Base-by-base conservation (phyloP, 495 filamentous ascomycete species). In the Tuber microsphaerosporum region DNA sequence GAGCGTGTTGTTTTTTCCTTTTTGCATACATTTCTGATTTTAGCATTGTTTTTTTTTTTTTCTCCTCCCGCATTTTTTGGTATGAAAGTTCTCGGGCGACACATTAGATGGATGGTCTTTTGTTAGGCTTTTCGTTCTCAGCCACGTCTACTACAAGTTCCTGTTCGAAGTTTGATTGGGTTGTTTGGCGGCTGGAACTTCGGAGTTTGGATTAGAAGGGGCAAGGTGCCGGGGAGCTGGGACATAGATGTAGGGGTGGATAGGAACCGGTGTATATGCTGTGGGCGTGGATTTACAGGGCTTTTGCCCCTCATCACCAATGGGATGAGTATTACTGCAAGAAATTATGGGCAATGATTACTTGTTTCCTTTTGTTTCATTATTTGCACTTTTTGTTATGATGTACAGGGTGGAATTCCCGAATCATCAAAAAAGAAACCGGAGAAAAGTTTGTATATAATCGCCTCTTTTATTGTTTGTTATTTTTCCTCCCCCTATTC, bases 21-120 rank as follows among this genome's bases (percentile, higher is more conserved):
- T 56, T 71, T 75, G 77, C 78, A 79, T 79, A 79, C 68, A 20
- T 79, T 73, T 75, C 68, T 39, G 68, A 26, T 31, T 65, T 65
- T 34, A 65, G 56, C 56, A 65, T 34, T 65, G 56, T 65, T 65
- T 65, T 34, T 17, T 65, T 65, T 34, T 17, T 65, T 34, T 34
- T n/a, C 7, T n/a, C 56, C 56, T 61, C 1, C 26, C 14, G 56
- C 26, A 65, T 65, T 65, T 56, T 10, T 56, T 7, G 56, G 26
- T 34, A 34, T 19, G 17, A 65, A 26, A 26, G 26, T 34, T 34
- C 56, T 65, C 8, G n/a, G 56, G 56, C 56, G 56, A 31, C 14
- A 61, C 56, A 31, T 31, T 61, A 61, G 56, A 61, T 61, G 56
- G 56, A 61, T 61, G 56, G 56, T 14, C 56, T 61, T 61, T 31